These are phyloP conservation scores for Bacidia gigantensis DNA, from an alignment of 495 filamentous ascomycete species.

Conservation along the genomic window DNA sequence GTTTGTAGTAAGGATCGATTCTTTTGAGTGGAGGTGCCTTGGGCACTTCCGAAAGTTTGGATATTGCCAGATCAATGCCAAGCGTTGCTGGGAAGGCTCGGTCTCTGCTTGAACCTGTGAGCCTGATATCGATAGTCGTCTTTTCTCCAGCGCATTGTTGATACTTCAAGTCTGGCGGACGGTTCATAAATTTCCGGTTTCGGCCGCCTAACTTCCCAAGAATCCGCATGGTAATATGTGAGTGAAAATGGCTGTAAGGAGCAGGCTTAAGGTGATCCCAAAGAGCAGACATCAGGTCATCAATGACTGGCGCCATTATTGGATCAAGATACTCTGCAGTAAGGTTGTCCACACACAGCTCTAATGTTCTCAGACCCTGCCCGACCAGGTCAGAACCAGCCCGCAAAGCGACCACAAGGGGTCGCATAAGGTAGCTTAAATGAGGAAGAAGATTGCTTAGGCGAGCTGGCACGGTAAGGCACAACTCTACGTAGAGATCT, in stretches of 20 bases:
- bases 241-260: conserved; percentile 90
- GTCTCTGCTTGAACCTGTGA: conserved; percentile 78
- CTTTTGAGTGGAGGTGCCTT: conserved; percentile 52
- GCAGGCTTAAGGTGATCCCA: conserved; percentile 88
- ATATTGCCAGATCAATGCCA: conserved; percentile 78
- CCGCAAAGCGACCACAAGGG: conserved; percentile 83
- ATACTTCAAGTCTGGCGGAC: conserved; percentile 66
- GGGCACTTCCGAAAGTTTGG: conserved; percentile 66
- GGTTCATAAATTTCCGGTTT: conserved; percentile 87
- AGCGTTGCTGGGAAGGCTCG: conserved; percentile 72
- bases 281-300: conserved; percentile 91
- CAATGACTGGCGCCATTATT: conserved; percentile 98
- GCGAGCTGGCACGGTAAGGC: conserved; percentile 86
- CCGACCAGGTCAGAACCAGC: conserved; percentile 87
- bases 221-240: conserved; percentile 97
- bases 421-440: conserved; percentile 91
- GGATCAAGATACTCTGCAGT: conserved; percentile 96
- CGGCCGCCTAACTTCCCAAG: conserved; percentile 92
- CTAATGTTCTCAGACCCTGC: conserved; percentile 84
- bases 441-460: conserved; percentile 95
- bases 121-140: conserved; percentile 70
- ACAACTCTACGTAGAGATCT: conserved; percentile 94
- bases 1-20: conserved; percentile 77
- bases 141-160: conserved; percentile 75
- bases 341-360: conserved; percentile 95